Evolutionary conservation across 179 eudicot species (phyloP), one percentile per base, ranked within the genome.

Genomic region (Silene coronaria): DNA sequence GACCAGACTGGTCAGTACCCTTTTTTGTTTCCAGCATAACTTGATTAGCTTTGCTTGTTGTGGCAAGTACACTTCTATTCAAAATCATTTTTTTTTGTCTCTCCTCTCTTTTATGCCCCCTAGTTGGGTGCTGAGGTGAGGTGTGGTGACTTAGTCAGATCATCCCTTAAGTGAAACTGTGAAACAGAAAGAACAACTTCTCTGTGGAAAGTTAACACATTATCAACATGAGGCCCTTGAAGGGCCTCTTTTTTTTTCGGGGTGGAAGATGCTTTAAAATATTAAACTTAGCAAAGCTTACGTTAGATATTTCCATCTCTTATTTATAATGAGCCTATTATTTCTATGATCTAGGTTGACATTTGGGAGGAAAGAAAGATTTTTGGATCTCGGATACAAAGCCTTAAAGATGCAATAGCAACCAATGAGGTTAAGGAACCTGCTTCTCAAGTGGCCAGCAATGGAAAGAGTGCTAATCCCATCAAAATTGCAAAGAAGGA

Each of bases 361-460:
- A 94, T 94, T 72, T 94, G 97, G 97, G 97, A 87, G 78, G 91
- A 92, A 57, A 84, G 98, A 78, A 94, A 92, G 87, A 97, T 94
- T 36, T 94, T 94, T 82, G 98, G 98, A 80, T 94, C 98, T 71
- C 86, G 96, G 19, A 87, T 85, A 48, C 96, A 92, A 77, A 88
- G 85, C 83, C 91, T 94, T 68, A 94, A 92, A 86, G 89, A 87
- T 82, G 91, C 86, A 80, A 58, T 94, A 70, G 73, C 62, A 66
- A 64, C 78, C 26, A 62, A 26, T 32, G 82, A 90, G 80, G 91
- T 89, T 45, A 89, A 85, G 76, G 87, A 78, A 76, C 83, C 89
- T 38, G 77, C 81, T 72, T 74, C 84, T 67, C 87, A 86, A 30
- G 58, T 81, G 62, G 82, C 76, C 74, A 84, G 84, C 91, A 92